These are phyloP conservation scores for Yamadazyma diddensiae DNA, from an alignment of 1,139 yeast genomes.

Conservation along the genomic window DNA sequence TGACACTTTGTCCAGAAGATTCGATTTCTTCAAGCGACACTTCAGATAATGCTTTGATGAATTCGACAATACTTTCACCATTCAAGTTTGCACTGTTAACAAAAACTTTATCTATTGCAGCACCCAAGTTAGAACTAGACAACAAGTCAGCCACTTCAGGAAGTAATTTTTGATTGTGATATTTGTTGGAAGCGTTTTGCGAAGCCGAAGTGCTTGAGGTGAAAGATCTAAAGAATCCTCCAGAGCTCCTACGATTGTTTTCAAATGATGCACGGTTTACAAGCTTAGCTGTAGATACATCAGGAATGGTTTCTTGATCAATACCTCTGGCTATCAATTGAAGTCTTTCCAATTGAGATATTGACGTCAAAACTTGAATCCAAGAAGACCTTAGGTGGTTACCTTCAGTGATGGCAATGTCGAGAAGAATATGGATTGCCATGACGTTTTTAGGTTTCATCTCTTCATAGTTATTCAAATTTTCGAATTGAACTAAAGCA, in stretches of 20 bases:
- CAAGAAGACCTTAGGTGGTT: conserved; percentile 68
- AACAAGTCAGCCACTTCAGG: conserved; percentile 47
- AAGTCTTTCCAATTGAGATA: conserved; percentile 87
- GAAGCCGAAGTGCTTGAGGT: conserved; percentile 29
- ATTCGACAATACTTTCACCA: conserved; percentile 82
- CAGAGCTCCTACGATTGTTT: conserved; percentile 35
- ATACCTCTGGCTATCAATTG: conserved; percentile 88
- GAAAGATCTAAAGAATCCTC: conserved; percentile 49
- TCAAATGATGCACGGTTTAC: conserved; percentile 60
- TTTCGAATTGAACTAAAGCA: conserved; percentile 84
- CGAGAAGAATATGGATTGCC: conserved; percentile 73
- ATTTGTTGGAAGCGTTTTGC: conserved; percentile 42
- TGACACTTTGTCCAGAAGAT: conserved; percentile 74
- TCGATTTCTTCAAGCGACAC: conserved; percentile 91
- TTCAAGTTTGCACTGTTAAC: conserved; percentile 76
- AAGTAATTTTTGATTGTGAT: conserved; percentile 44
- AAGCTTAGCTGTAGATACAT: conserved; percentile 71
- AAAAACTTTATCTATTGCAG: conserved; percentile 82
- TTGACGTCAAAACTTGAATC: conserved; percentile 77
- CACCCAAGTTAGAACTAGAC: conserved; percentile 73
- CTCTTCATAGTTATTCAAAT: conserved; percentile 74
- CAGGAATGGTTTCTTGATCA: conserved; percentile 83
- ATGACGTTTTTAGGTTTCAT: conserved; percentile 77
- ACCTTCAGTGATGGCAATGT: conserved; percentile 78
- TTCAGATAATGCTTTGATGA: conserved; percentile 81